Percentiles rank a stretch among this genome's conserved stretches.
Evolutionary conservation across 192 early-diverging fungal genomes (phyloP).

Genomic region (Chytriomyces sp.): DNA sequence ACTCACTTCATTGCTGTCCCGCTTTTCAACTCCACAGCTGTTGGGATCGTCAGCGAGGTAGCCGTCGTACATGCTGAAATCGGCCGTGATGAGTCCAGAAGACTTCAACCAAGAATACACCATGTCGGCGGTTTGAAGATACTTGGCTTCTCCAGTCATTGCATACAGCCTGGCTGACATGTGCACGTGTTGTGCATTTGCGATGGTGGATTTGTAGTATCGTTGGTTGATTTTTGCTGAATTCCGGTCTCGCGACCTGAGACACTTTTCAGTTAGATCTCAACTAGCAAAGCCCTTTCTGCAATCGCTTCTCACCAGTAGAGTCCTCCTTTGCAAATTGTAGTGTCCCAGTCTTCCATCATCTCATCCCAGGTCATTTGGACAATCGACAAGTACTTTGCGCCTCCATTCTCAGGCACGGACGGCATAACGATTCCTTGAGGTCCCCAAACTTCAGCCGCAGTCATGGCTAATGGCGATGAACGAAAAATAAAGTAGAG

Average conservation of each 20-base stretch:
- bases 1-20: not conserved
- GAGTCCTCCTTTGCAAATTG: conserved; percentile 50
- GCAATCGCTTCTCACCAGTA: conserved; percentile 37
- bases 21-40: not conserved
- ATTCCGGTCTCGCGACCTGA: conserved; percentile 36
- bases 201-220: conserved; percentile 50
- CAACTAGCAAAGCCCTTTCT: not conserved
- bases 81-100: not conserved
- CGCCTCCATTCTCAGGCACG: not conserved
- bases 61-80: conserved; percentile 5
- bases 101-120: conserved; percentile 46
- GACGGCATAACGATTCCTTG: conserved; percentile 25
- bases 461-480: conserved; percentile 23
- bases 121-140: conserved; percentile 32
- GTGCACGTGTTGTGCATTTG: conserved; percentile 41
- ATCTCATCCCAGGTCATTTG: conserved; percentile 44
- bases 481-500: not conserved
- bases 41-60: not conserved
- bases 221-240: not conserved
- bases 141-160: conserved; percentile 35
- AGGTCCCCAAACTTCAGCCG: conserved; percentile 37
- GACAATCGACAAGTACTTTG: conserved; percentile 8
- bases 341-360: conserved; percentile 42
- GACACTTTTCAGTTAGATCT: not conserved
- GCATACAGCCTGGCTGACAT: conserved; percentile 39